phyloP scores from a whole-genome alignment of 139 green algal genomes.

The Ostreobium quekettii region DNA sequence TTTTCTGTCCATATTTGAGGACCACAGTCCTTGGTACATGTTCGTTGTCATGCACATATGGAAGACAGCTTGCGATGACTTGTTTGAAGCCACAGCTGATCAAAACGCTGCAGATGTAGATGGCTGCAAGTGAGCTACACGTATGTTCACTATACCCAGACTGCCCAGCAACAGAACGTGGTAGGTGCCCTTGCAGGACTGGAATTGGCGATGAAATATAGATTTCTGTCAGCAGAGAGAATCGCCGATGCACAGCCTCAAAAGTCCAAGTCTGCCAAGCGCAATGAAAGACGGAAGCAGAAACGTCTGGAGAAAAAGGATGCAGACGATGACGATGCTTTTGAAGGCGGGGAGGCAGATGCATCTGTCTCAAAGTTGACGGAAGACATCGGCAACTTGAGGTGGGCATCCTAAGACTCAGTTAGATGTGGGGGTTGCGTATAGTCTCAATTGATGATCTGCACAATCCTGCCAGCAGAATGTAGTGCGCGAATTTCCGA shows the following conservation, averaged over 20 bases:
- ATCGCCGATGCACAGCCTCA: neutral
- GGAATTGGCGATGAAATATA: neutral
- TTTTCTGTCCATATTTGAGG: neutral
- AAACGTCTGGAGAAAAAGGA: neutral
- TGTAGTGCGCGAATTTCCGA: no score
- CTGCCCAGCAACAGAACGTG: neutral
- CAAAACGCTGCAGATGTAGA: neutral
- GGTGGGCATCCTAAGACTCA: no score
- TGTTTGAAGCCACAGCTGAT: neutral
- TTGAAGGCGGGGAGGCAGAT: neutral
- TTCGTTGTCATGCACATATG: neutral
- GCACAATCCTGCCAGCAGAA: no score
- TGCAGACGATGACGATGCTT: neutral
- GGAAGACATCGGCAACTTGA: no score
- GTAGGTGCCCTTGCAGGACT: neutral
- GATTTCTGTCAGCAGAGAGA: neutral
- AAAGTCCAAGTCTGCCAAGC: slow-evolving; percentile 15
- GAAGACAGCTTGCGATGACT: neutral
- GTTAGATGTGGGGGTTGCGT: no score
- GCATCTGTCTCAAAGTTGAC: neutral
- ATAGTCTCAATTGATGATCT: no score
- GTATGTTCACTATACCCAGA: neutral
- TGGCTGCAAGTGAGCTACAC: no score
- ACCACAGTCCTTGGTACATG: neutral
- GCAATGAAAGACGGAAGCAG: neutral